Percentiles rank a stretch among this genome's conserved stretches.
phyloP scores from a whole-genome alignment of 495 filamentous ascomycete species.

The Penicillium alfredii region DNA sequence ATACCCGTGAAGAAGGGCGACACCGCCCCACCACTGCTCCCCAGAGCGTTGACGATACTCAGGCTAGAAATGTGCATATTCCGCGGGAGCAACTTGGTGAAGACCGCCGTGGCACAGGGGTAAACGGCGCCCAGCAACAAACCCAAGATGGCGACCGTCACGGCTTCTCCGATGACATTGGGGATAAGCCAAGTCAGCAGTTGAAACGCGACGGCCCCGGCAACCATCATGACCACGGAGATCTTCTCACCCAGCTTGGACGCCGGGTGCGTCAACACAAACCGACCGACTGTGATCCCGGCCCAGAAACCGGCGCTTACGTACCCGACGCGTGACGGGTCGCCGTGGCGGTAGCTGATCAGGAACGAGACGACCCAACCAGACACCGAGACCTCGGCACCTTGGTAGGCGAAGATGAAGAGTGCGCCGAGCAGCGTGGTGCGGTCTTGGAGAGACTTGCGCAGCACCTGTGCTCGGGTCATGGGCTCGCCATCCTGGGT shows the following conservation, averaged over 20 bases:
- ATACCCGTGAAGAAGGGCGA: constrained; percentile 71
- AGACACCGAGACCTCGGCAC: constrained; percentile 70
- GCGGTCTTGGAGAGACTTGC: constrained; percentile 47
- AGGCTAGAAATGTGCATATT: constrained; percentile 61
- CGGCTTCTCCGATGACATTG: constrained; percentile 62
- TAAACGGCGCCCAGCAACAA: constrained; percentile 73
- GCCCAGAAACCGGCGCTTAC: constrained; percentile 82
- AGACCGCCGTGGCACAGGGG: constrained; percentile 63
- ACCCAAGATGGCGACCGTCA: constrained; percentile 66
- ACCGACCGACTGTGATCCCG: constrained; percentile 67
- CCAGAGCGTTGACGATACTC: constrained; percentile 64
- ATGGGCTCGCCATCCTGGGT: constrained; percentile 44
- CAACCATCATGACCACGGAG: constrained; percentile 55
- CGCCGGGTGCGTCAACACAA: constrained; percentile 58
- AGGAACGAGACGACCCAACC: constrained; percentile 81
- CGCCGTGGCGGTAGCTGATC: constrained; percentile 60
- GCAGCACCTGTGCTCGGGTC: constrained; percentile 58
- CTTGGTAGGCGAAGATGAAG: constrained; percentile 80
- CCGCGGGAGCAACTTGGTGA: constrained; percentile 55
- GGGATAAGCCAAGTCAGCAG: constrained; percentile 71
- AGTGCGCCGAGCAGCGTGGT: constrained; percentile 63
- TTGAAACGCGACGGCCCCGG: constrained; percentile 58
- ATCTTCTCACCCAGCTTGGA: constrained; percentile 60
- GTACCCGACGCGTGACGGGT: constrained; percentile 65
- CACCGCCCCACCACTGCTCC: constrained; percentile 67